phyloP scores from a whole-genome alignment of 495 filamentous ascomycete species.

The Talaromyces borbonicus region DNA sequence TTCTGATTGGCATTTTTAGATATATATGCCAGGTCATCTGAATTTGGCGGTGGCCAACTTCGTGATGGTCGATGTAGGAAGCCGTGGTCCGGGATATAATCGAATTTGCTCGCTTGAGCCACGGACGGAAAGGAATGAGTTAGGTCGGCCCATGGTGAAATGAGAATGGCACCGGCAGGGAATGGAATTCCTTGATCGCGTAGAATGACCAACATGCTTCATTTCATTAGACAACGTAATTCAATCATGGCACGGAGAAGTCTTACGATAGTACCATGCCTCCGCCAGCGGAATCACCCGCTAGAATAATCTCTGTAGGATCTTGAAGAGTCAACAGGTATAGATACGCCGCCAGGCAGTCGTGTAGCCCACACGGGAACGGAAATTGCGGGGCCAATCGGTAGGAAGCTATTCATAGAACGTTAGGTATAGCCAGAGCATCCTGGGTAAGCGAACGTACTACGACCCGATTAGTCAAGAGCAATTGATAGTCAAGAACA shows the following conservation, averaged over 20 bases:
- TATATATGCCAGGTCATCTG: conserved; percentile 51
- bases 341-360: conserved; percentile 80
- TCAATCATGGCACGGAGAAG: background rate
- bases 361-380: conserved; percentile 83
- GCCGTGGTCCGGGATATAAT: conserved; percentile 81
- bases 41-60: conserved; percentile 85
- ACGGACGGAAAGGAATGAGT: conserved; percentile 93
- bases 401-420: conserved; percentile 50
- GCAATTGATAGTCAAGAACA: background rate
- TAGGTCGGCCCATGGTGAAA: conserved; percentile 89
- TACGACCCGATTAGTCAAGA: conserved; percentile 17
- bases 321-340: conserved; percentile 65
- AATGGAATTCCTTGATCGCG: conserved; percentile 72
- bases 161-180: conserved; percentile 80
- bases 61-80: conserved; percentile 76
- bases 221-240: conserved; percentile 11
- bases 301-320: conserved; percentile 67
- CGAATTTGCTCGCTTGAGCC: conserved; percentile 55
- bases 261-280: conserved; percentile 66
- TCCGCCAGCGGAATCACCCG: conserved; percentile 85
- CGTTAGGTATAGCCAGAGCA: conserved; percentile 10
- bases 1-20: conserved; percentile 25
- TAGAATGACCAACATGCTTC: conserved; percentile 65
- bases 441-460: conserved; percentile 19
- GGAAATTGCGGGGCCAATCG: conserved; percentile 88